Base-by-base conservation (phyloP, 257 asterid genomes). In the Datura wrightii region DNA sequence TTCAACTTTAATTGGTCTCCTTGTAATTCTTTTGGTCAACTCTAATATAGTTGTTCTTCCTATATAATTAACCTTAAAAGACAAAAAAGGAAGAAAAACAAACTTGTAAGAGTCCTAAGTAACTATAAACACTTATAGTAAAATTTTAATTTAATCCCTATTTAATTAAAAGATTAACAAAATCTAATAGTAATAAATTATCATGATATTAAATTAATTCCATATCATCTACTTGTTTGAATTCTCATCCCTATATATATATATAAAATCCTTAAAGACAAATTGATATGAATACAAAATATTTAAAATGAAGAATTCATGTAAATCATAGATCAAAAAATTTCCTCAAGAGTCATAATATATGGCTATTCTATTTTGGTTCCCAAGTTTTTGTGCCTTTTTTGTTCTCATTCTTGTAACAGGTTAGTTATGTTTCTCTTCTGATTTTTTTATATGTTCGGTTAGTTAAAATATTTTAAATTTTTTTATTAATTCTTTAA, bases 381-480 rank as follows among this genome's bases (percentile, higher is more conserved):
- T 46, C 58, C 36, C 83, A 13, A 63, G 5, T 44, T 82, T 82
- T 82, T 63, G 36, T 19, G 79, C 50, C 18, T 5, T 82, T 52
- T 24, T 48, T 48, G 15, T 24, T 82, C 59, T 80, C 55, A 58
- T 53, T 42, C 14, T 84, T 50, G 14, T 83, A 52, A 63, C 53
- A 76, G 79, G 71, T 71, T 9, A 10, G 58, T 14, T 19, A 16
- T n/a, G 36, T 5, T 16, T 50, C 11, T 85, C 34, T 82, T 53
- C 14, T 5, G 0, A 24, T 24, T 24, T 24, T 24, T 24, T 24
- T 24, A 24, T 1, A 24, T 24, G 31, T 24, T 24, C 31, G 31
- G 31, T 24, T 24, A 24, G 31, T 24, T 24, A 24, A 24, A 24
- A 24, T 24, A 24, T 24, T 24, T 24, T 24, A n/a, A n/a, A n/a